Base-by-base conservation (phyloP, 2,329 filamentous ascomycete species). In the Pseudocercospora eumusae region DNA sequence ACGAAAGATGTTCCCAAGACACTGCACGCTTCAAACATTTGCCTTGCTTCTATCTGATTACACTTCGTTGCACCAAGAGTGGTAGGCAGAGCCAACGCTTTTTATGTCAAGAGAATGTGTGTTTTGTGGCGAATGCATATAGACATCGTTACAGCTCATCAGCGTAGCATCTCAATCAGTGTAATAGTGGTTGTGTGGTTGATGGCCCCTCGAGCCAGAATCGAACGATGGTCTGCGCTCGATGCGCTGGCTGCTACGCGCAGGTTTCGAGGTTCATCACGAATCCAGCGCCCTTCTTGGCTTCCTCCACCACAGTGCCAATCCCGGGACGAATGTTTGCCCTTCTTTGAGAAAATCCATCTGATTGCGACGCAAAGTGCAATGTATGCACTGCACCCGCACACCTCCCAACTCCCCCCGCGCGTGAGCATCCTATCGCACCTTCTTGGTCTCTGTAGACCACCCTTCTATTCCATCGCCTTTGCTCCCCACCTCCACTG, bases 381-480 rank as follows among this genome's bases (percentile, higher is more conserved):
- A 40, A 23, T 47, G 11, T 20, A 47, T 23, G 44, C 44, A 40
- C 36, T 4, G 10, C 15, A 15, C 15, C 36, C 36, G 18, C 15
- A n/a, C 15, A 40, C 36, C 36, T 40, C 36, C 36, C 36, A 40
- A 15, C 6, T 40, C 8, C 36, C 18, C 15, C 15, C 15, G 1
- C 15, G 15, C 36, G 36, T 40, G 36, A 2, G 36, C 36, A 40
- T 40, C 36, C 66, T 77, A 92, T 80, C 90, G 85, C 80, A 88
- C 90, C 82, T 95, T 93, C 71, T 82, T 82, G 40, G 96, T 84
- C 80, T 98, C 93, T 44, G 83, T 87, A 8, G 92, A 87, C 93
- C 93, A 98, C 3, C 93, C 93, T 59, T 96, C 92, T 72, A 98
- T 98, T 0, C 91, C 93, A 61, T 97, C 93, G 1, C 93, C 93